Conservation (phyloP, 139 green algal genomes). For the Parachlorella kessleri region DNA sequence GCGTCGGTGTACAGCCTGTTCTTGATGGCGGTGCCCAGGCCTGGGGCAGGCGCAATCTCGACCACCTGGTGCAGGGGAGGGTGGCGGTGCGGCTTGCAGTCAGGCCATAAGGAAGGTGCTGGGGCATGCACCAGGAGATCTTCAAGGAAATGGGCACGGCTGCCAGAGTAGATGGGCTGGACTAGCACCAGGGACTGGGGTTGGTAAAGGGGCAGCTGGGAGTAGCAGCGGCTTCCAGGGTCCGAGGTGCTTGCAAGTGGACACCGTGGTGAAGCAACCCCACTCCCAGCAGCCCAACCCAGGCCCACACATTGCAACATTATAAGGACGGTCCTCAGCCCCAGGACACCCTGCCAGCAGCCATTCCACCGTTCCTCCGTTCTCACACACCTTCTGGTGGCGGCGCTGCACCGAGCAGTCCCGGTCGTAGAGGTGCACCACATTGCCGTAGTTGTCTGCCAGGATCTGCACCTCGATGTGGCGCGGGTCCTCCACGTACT, state of each 20-base stretch:
- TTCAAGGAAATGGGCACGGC: too few species aligned
- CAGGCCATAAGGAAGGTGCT: background rate
- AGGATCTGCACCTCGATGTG: constrained; percentile 90
- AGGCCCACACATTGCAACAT: too few species aligned
- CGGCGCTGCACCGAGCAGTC: constrained; percentile 97
- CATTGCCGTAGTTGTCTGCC: constrained; percentile 92
- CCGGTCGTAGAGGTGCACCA: constrained; percentile 95
- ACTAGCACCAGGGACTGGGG: too few species aligned
- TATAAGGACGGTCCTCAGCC: too few species aligned
- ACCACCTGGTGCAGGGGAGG: constrained; percentile 63
- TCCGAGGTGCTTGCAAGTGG: too few species aligned
- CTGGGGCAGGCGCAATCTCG: constrained; percentile 83
- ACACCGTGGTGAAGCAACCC: too few species aligned
- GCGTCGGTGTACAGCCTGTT: constrained; percentile 70
- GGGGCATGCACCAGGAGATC: too few species aligned
- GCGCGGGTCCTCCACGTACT: constrained; percentile 89
- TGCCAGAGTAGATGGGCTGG: too few species aligned
- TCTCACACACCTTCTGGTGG: constrained; percentile 90
- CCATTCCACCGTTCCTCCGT: background rate
- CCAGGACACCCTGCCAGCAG: background rate
- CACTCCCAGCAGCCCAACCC: too few species aligned
- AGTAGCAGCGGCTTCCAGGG: too few species aligned
- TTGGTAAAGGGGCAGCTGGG: too few species aligned
- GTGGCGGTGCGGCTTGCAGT: background rate
- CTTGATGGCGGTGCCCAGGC: constrained; percentile 52